Conservation (phyloP, 179 eudicot genomes). For the Amaranthus tricolor region DNA sequence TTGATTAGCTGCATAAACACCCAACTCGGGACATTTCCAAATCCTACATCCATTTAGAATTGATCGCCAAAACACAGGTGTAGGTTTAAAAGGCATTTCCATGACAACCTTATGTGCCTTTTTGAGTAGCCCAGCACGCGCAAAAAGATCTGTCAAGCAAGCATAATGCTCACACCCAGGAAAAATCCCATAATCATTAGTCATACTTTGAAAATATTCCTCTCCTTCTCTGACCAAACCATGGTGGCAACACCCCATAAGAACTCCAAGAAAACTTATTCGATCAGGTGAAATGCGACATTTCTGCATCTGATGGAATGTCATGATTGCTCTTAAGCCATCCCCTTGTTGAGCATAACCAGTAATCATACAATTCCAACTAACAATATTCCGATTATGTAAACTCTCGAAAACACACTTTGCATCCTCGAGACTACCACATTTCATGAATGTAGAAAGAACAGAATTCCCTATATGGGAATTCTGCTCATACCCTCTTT, state of each 20-base stretch:
- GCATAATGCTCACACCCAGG: slow-evolving; percentile 35
- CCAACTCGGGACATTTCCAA: slow-evolving; percentile 27
- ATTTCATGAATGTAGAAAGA: slow-evolving; percentile 29
- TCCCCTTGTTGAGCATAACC: slow-evolving; percentile 36
- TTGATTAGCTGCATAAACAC: slow-evolving; percentile 24
- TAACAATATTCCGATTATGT: slow-evolving; percentile 19
- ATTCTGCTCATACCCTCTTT: slow-evolving; percentile 31
- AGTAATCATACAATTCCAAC: slow-evolving; percentile 32
- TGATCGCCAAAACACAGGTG: slow-evolving; percentile 32
- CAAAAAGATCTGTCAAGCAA: slow-evolving; percentile 31
- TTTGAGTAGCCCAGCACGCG: slow-evolving; percentile 31
- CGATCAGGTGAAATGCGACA: slow-evolving; percentile 20
- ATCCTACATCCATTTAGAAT: slow-evolving; percentile 37
- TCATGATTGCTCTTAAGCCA: slow-evolving; percentile 25
- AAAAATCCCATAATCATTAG: slow-evolving; percentile 19
- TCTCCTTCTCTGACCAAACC: slow-evolving; percentile 30
- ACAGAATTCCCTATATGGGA: slow-evolving; percentile 24
- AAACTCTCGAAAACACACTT: slow-evolving; percentile 22
- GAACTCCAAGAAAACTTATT: slow-evolving; percentile 29
- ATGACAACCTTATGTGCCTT: slow-evolving; percentile 27
- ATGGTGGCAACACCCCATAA: slow-evolving; percentile 32
- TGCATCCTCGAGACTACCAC: slow-evolving; percentile 29
- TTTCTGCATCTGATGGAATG: slow-evolving; percentile 35
- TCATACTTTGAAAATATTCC: slow-evolving; percentile 26
- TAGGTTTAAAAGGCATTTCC: slow-evolving; percentile 27